Percentiles rank a stretch among this genome's conserved stretches.
These are phyloP conservation scores for Saprolegnia parasitica DNA, from an alignment of 352 stramenopile genomes.

Conservation along the genomic window DNA sequence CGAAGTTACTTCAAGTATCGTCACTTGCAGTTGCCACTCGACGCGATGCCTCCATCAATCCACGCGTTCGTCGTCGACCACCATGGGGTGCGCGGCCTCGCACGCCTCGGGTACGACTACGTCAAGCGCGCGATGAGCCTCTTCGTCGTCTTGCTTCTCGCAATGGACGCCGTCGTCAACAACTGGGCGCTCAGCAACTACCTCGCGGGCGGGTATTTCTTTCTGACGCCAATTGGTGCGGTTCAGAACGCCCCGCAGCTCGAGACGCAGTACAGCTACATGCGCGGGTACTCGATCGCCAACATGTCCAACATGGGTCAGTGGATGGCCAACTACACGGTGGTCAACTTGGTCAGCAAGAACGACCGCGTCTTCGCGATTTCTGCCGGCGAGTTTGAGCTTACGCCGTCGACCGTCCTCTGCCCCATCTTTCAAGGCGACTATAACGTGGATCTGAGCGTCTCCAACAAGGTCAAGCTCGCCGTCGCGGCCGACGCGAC, in stretches of 20 bases:
- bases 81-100: no score
- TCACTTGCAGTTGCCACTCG: no score
- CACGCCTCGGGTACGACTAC: background rate
- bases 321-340: constrained; percentile 23
- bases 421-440: background rate
- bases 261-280: constrained; percentile 1
- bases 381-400: constrained; percentile 1
- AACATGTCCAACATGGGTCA: constrained; percentile 25
- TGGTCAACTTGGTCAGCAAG: background rate
- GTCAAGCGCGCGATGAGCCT: background rate
- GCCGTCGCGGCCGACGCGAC: background rate
- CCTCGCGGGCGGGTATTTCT: constrained; percentile 4
- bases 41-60: no score
- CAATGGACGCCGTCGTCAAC: background rate
- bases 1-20: no score
- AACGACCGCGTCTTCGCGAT: background rate
- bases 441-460: constrained; percentile 7
- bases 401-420: background rate
- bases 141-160: background rate
- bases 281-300: background rate
- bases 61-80: no score
- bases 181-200: constrained; percentile 24
- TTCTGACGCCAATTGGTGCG: constrained; percentile 10
- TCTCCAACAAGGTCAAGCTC: constrained; percentile 9
- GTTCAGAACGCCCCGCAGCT: background rate